phyloP scores from a whole-genome alignment of 257 asterid species.

The Voacanga thouarsii region DNA sequence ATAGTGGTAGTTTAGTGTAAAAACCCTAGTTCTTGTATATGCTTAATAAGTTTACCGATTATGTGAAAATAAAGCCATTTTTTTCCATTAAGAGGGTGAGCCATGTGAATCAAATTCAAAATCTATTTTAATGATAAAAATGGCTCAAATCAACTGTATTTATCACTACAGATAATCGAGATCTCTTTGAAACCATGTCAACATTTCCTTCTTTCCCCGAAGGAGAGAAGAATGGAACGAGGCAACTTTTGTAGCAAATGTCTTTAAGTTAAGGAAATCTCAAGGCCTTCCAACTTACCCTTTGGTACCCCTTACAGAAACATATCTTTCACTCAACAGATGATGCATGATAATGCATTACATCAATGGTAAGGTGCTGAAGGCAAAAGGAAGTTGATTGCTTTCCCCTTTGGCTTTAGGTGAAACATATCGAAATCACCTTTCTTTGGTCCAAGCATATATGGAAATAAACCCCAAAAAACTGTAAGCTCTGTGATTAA shows the following conservation, averaged over 20 bases:
- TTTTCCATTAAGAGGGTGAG: no score
- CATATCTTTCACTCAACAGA: background rate
- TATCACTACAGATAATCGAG: no score
- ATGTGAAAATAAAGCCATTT: no score
- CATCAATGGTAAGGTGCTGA: slow-evolving; percentile 5
- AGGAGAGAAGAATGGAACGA: no score
- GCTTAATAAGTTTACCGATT: no score
- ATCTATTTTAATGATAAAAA: no score
- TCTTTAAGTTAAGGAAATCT: no score
- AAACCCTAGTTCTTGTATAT: background rate
- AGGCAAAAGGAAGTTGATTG: background rate
- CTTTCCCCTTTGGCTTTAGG: background rate
- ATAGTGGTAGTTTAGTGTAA: background rate
- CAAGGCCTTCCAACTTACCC: background rate
- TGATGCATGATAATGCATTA: background rate
- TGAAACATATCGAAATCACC: background rate
- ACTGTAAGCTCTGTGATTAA: background rate
- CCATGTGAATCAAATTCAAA: no score
- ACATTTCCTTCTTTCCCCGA: no score
- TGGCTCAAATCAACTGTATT: no score
- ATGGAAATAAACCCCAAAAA: background rate
- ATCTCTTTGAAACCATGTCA: no score
- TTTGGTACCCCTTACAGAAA: background rate
- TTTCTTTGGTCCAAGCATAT: slow-evolving; percentile 2
- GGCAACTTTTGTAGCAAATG: no score